phyloP scores from a whole-genome alignment of 1,284 basidiomycete genomes.

The Mycosarcoma maydis region DNA sequence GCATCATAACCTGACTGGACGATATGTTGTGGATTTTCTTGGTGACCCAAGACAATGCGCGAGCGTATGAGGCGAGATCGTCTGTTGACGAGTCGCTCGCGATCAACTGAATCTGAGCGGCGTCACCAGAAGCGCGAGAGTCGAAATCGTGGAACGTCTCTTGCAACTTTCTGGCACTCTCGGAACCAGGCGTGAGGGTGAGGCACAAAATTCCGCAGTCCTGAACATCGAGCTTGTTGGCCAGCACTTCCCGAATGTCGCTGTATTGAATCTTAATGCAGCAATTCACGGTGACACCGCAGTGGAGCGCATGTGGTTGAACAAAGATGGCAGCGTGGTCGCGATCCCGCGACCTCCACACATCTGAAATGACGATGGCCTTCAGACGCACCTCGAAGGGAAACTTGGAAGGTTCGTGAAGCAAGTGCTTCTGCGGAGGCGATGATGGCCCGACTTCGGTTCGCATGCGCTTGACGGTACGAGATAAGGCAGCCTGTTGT shows the following conservation, averaged over 20 bases:
- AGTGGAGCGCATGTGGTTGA: neutral
- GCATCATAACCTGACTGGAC: neutral
- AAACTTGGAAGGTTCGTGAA: neutral
- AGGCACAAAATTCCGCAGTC: conserved; percentile 7
- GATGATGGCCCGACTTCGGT: neutral
- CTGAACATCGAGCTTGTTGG: conserved; percentile 5
- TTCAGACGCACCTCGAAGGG: conserved; percentile 11
- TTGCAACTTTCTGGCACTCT: conserved; percentile 13
- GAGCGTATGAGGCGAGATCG: conserved; percentile 1
- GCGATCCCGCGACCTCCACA: conserved; percentile 18
- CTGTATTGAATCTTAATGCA: conserved; percentile 12
- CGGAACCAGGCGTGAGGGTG: conserved; percentile 2
- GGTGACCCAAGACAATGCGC: neutral
- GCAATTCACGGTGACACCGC: neutral
- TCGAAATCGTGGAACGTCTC: conserved; percentile 15
- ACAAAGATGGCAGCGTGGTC: neutral
- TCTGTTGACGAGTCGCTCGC: neutral
- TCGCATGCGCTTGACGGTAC: conserved; percentile 8
- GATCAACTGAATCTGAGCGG: conserved; percentile 21
- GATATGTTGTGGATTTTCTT: neutral
- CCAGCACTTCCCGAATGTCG: conserved; percentile 12
- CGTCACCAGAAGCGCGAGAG: conserved; percentile 20
- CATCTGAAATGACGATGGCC: conserved; percentile 25
- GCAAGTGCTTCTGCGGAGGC: neutral
- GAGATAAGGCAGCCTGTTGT: neutral